Conservation (phyloP, 2,329 filamentous ascomycete genomes). For the Trichothecium sympodiale region DNA sequence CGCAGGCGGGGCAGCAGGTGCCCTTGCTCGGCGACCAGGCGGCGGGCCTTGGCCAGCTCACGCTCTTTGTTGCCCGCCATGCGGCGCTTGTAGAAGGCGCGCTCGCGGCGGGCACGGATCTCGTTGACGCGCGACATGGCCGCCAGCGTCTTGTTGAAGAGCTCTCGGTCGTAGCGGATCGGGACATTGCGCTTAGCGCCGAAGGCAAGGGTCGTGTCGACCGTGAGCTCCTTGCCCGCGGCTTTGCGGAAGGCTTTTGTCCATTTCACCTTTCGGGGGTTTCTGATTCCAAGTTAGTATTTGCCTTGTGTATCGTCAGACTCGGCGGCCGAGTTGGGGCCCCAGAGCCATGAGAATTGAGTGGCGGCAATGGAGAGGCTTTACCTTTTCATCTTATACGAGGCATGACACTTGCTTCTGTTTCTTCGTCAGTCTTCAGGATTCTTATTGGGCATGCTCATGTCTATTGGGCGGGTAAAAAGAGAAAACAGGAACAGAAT, state of each 20-base stretch:
- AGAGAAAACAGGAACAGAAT: too few relatives aligned
- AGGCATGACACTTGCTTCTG: slow-evolving; percentile 48
- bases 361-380: too few relatives aligned
- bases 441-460: too few relatives aligned
- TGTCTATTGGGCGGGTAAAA: too few relatives aligned
- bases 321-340: too few relatives aligned
- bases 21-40: slow-evolving; percentile 83
- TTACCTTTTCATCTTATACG: slow-evolving; percentile 21
- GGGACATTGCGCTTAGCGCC: slow-evolving; percentile 88
- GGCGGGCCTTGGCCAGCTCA: slow-evolving; percentile 68
- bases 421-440: too few relatives aligned
- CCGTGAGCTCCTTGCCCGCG: slow-evolving; percentile 78
- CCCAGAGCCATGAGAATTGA: too few relatives aligned
- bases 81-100: slow-evolving; percentile 86
- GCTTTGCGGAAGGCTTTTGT: slow-evolving; percentile 80
- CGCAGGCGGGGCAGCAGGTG: slow-evolving; percentile 74
- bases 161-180: slow-evolving; percentile 88
- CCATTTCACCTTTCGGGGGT: slow-evolving; percentile 94
- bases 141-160: slow-evolving; percentile 75
- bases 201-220: slow-evolving; percentile 90
- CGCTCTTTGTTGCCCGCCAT: slow-evolving; percentile 84
- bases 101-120: slow-evolving; percentile 73
- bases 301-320: neutral
- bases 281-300: slow-evolving; percentile 80
- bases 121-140: slow-evolving; percentile 88